These are phyloP conservation scores for Leccinum uliginosum DNA, from an alignment of 768 basidiomycete genomes.

Conservation along the genomic window DNA sequence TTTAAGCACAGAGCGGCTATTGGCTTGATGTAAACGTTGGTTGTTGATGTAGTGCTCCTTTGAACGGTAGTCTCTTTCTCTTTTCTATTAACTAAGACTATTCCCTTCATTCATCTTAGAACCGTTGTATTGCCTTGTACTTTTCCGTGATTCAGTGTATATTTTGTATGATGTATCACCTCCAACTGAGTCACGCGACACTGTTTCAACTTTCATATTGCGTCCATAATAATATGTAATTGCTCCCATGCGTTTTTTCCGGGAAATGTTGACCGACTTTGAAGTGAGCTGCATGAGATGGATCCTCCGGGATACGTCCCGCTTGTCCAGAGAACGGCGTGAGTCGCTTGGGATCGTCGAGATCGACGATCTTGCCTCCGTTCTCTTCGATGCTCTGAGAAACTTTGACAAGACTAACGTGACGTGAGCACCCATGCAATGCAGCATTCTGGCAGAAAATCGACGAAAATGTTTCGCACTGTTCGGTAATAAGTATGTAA, in stretches of 20 bases:
- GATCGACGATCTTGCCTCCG: conserved; percentile 67
- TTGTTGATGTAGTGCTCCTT: no score
- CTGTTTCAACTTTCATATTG: no score
- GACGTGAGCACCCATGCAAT: background rate
- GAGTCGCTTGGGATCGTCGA: conserved; percentile 76
- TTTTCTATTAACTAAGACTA: no score
- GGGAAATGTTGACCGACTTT: conserved; percentile 43
- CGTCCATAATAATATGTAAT: no score
- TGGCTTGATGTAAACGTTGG: background rate
- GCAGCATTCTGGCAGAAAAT: background rate
- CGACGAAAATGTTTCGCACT: conserved; percentile 42
- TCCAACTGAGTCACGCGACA: no score
- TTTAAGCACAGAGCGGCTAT: background rate
- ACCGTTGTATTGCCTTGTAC: no score
- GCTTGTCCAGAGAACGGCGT: conserved; percentile 81
- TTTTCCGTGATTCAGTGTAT: no score
- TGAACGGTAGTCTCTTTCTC: no score
- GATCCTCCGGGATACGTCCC: conserved; percentile 68
- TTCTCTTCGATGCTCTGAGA: conserved; percentile 53
- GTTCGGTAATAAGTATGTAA: conserved; percentile 38
- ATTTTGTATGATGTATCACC: no score
- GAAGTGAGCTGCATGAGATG: conserved; percentile 69
- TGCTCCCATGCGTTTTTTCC: background rate
- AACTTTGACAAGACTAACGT: conserved; percentile 51
- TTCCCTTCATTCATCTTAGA: no score